Evolutionary conservation across 2,329 filamentous ascomycete genomes (phyloP).

Genomic region (Lecanicillium sp.): DNA sequence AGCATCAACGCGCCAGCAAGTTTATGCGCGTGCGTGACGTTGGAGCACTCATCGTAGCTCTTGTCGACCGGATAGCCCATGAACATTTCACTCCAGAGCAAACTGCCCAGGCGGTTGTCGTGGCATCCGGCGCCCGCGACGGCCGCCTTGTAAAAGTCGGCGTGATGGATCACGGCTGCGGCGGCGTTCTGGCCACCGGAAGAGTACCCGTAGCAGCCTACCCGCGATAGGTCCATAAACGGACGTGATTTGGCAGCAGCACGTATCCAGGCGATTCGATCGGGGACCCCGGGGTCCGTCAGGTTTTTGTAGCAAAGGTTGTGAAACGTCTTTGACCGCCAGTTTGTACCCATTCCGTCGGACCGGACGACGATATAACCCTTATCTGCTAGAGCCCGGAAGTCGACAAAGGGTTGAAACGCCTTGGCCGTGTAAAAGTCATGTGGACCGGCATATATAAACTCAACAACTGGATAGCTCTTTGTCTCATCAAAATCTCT

Average conservation of each 20-base stretch:
- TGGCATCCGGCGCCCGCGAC: conserved; percentile 20
- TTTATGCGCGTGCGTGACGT: conserved; percentile 19
- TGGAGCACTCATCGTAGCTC: conserved; percentile 19
- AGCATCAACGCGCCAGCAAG: conserved; percentile 19
- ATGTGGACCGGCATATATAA: conserved; percentile 20
- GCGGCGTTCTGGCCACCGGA: conserved; percentile 22
- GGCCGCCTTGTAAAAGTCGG: conserved; percentile 20
- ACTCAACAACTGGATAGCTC: conserved; percentile 20
- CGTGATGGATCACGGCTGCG: conserved; percentile 18
- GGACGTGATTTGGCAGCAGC: conserved; percentile 17
- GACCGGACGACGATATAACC: conserved; percentile 21
- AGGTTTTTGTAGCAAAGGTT: conserved; percentile 22
- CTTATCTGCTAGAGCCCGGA: conserved; percentile 15
- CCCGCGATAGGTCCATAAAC: conserved; percentile 20
- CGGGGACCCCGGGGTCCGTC: conserved; percentile 19
- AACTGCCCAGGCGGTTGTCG: conserved; percentile 22
- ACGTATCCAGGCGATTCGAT: conserved; percentile 21
- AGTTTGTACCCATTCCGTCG: conserved; percentile 25
- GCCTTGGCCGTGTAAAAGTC: conserved; percentile 17
- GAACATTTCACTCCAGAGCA: conserved; percentile 24
- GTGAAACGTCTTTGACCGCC: conserved; percentile 21
- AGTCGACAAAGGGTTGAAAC: conserved; percentile 14
- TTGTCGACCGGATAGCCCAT: conserved; percentile 24
- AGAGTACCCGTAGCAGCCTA: conserved; percentile 21
- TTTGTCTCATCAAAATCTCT: conserved; percentile 15